phyloP scores from a whole-genome alignment of 257 asterid species.

The Eucommia ulmoides region DNA sequence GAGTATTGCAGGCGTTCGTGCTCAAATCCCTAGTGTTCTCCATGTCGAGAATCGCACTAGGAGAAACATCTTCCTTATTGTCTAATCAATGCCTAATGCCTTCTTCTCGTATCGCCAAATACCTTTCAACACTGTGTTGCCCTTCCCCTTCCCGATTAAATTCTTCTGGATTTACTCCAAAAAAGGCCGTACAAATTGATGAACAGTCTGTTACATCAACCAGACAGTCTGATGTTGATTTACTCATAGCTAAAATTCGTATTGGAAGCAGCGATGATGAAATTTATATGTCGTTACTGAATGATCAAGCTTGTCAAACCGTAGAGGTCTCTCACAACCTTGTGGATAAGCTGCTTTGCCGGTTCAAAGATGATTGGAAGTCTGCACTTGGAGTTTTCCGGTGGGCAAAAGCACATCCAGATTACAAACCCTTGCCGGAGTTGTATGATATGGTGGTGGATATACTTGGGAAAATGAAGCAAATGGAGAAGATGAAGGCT shows the following conservation, averaged over 20 bases:
- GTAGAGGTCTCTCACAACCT: constrained; percentile 31
- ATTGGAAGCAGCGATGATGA: constrained; percentile 33
- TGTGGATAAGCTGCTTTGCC: constrained; percentile 39
- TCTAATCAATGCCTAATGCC: too few relatives aligned
- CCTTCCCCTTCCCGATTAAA: too few relatives aligned
- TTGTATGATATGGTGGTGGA: constrained; percentile 65
- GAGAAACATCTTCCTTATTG: too few relatives aligned
- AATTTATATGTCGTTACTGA: constrained; percentile 34
- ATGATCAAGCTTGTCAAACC: constrained; percentile 28
- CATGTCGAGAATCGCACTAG: too few relatives aligned
- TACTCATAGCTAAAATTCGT: constrained; percentile 27
- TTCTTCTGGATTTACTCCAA: too few relatives aligned
- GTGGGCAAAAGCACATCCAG: constrained; percentile 51
- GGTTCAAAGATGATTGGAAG: constrained; percentile 86
- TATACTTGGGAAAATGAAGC: constrained; percentile 65
- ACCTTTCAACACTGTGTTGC: too few relatives aligned
- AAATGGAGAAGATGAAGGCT: constrained; percentile 56
- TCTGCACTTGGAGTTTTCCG: constrained; percentile 66
- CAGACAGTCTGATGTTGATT: constrained; percentile 33
- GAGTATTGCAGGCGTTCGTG: too few relatives aligned
- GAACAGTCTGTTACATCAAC: too few relatives aligned
- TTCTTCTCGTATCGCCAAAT: too few relatives aligned
- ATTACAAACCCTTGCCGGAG: constrained; percentile 37
- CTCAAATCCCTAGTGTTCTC: too few relatives aligned
- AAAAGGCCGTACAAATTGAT: too few relatives aligned